A percentile compares a stretch with the other conserved stretches of the same genome.
These are phyloP conservation scores for Aureobasidium sp. DNA, from an alignment of 2,329 filamentous ascomycete species.

Conservation along the genomic window DNA sequence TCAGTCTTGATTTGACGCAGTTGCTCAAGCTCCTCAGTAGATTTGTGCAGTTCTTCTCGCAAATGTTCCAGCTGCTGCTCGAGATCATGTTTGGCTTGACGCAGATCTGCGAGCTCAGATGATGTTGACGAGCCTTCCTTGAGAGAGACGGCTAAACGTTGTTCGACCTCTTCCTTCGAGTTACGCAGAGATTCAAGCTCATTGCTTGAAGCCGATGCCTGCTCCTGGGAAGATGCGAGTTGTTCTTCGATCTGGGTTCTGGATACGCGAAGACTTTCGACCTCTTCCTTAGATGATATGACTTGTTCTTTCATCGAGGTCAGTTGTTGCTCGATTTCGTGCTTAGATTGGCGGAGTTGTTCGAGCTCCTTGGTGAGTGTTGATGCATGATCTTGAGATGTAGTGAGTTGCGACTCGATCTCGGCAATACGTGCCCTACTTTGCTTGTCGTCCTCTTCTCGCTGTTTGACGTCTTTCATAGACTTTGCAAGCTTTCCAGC, in stretches of 20 bases:
- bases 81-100: slow-evolving; percentile 3
- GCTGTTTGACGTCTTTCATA: slow-evolving; percentile 6
- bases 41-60: background rate
- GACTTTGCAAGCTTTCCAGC: slow-evolving; percentile 16
- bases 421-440: background rate
- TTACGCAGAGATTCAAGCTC: background rate
- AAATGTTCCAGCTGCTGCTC: background rate
- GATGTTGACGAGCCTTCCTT: background rate
- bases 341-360: slow-evolving; percentile 4
- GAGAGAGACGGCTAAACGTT: background rate
- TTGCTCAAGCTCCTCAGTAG: background rate
- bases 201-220: background rate
- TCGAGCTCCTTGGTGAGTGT: background rate
- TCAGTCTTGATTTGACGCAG: background rate
- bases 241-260: slow-evolving; percentile 1
- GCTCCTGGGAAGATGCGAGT: background rate
- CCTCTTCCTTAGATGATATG: background rate
- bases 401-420: background rate
- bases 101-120: background rate
- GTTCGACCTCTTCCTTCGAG: slow-evolving; percentile 9
- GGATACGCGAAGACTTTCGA: background rate
- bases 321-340: slow-evolving; percentile 6
- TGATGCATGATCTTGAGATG: background rate
- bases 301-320: background rate
- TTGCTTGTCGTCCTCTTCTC: slow-evolving; percentile 1